Evolutionary conservation across 2,329 filamentous ascomycete species (phyloP), one percentile per base, ranked within the genome.

Genomic region (Diaporthe citrichinensis): DNA sequence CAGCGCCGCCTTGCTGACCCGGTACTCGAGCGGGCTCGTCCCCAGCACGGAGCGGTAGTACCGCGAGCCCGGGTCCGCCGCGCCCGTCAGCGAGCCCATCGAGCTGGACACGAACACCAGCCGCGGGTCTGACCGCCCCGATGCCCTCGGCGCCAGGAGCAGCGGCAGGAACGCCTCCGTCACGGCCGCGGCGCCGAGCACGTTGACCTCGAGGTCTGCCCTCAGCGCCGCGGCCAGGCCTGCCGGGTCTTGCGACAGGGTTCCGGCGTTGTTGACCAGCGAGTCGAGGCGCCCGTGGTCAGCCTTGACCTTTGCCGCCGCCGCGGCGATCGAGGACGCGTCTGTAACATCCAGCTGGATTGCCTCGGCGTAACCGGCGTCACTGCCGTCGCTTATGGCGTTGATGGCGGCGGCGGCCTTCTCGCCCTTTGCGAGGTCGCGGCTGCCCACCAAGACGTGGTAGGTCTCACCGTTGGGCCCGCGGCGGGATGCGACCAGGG

Each of bases 221-320:
- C 71, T 25, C 39, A 73, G 71, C 71, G 71, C 71, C 14, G 41
- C 71, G 9, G 36, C 17, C 23, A 73, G 58, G 17, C 61, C 61
- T 4, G 15, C 61, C 17, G 25, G 10, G 39, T 31, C 61, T 41
- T 73, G 71, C 41, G 46, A 53, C 4, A 67, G 34, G 61, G 39
- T 71, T 51, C 79, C 79, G 0, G 76, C 84, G 71, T 86, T 86
- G 62, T 84, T 80, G 41, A 85, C 79, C 7, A 81, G 76, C 28
- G 78, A 73, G 44, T 80, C 79, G 9, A 80, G 6, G 4, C 68
- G 71, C 23, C 75, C 79, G 28, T 74, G 74, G 3, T 78, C 78
- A 2, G 59, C 67, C 41, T 74, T 46, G 15, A 81, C 58, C 0
- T 36, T 73, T 3, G 73, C 73, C 4, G 73, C 74, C 0, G 80